Conservation (phyloP, 495 filamentous ascomycete genomes). For the Penicillium goetzii region DNA sequence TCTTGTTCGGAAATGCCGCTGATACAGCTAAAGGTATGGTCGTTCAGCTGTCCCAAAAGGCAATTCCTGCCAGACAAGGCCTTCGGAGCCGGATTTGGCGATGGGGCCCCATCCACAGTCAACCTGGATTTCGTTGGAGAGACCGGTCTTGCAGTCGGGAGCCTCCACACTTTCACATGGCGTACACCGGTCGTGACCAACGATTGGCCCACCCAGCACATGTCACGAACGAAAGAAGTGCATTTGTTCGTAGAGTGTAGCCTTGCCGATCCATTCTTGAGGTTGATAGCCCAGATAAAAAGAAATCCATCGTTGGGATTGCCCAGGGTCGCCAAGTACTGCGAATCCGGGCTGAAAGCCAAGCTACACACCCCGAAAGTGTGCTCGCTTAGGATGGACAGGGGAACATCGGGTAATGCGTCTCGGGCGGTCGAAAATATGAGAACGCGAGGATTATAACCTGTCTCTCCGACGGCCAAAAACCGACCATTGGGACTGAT, state of each 20-base stretch:
- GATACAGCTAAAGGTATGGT: conserved; percentile 81
- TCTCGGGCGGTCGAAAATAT: conserved; percentile 82
- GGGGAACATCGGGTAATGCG: conserved; percentile 73
- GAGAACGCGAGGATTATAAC: conserved; percentile 88
- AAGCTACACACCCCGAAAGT: conserved; percentile 86
- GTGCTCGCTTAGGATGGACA: conserved; percentile 88
- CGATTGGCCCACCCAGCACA: conserved; percentile 82
- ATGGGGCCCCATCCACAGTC: conserved; percentile 44
- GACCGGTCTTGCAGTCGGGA: conserved; percentile 61
- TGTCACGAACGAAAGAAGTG: conserved; percentile 77
- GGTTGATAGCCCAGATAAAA: conserved; percentile 85
- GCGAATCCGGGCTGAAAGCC: conserved; percentile 85
- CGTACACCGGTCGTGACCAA: conserved; percentile 81
- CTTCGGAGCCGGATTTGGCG: conserved; percentile 52
- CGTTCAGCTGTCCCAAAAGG: conserved; percentile 61
- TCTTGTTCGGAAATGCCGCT: conserved; percentile 67
- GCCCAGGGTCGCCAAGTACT: conserved; percentile 86
- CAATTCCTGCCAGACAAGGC: conserved; percentile 65
- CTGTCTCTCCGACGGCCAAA: conserved; percentile 93
- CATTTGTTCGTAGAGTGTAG: conserved; percentile 94
- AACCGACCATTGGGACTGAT: conserved; percentile 88
- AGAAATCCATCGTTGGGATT: conserved; percentile 91
- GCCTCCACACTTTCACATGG: conserved; percentile 92
- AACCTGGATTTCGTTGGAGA: conserved; percentile 54
- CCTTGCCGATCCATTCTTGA: conserved; percentile 79